These are phyloP conservation scores for Debaryomycetaceae sp. DNA, from an alignment of 1,139 yeast genomes.

Conservation along the genomic window DNA sequence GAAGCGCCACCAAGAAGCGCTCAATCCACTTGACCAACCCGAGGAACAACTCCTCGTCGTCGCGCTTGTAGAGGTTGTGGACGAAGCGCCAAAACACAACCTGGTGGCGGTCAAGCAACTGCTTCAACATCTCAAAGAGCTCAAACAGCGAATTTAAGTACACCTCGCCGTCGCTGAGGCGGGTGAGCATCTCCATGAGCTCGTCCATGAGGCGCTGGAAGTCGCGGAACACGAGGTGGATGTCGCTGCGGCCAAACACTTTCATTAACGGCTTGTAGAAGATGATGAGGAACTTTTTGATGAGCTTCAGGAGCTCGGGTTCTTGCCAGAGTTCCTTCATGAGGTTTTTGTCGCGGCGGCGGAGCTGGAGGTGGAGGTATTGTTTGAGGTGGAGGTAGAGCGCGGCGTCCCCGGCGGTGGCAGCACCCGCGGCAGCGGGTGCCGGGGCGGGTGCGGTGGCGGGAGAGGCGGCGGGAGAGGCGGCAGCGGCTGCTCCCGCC, in stretches of 20 bases:
- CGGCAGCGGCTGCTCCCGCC: no score
- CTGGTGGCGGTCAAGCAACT: conserved; percentile 65
- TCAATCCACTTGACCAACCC: conserved; percentile 68
- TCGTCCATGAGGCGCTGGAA: conserved; percentile 74
- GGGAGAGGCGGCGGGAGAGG: no score
- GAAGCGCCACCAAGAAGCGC: conserved; percentile 50
- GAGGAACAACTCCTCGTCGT: conserved; percentile 66
- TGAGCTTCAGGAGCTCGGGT: conserved; percentile 65
- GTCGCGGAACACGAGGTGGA: conserved; percentile 71
- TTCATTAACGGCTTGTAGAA: conserved; percentile 82
- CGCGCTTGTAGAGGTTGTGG: conserved; percentile 71
- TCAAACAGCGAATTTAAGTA: conserved; percentile 40
- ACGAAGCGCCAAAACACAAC: conserved; percentile 67
- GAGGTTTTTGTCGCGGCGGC: conserved; percentile 71
- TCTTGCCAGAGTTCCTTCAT: conserved; percentile 81
- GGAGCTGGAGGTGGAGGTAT: conserved; percentile 57
- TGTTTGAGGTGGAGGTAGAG: conserved; percentile 52
- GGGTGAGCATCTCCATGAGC: conserved; percentile 47
- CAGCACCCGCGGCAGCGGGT: not conserved
- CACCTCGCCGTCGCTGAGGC: conserved; percentile 44
- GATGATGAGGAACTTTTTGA: conserved; percentile 68
- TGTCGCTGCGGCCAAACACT: conserved; percentile 70
- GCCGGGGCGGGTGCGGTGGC: not conserved
- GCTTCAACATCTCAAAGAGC: conserved; percentile 64
- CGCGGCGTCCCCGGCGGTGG: conserved; percentile 12